Conservation (phyloP, 1,284 basidiomycete species). For the Tremellales sp. region DNA sequence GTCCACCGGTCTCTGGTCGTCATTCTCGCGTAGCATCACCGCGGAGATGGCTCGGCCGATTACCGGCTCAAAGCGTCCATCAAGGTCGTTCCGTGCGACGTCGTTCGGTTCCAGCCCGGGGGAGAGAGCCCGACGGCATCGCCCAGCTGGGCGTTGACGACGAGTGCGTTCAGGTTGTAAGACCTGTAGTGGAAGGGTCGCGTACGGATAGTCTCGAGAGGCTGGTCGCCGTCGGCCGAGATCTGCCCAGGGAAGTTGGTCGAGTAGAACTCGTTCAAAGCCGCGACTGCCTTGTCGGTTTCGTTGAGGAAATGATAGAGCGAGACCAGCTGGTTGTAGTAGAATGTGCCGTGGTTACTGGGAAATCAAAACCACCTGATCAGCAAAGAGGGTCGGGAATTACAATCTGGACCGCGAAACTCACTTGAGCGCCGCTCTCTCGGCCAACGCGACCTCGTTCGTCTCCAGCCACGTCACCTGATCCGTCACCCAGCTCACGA, state of each 20-base stretch:
- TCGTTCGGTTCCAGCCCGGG: conserved; percentile 19
- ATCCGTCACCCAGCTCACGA: conserved; percentile 20
- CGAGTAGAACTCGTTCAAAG: conserved; percentile 27
- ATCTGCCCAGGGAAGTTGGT: conserved; percentile 30
- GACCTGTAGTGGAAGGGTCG: conserved; percentile 41
- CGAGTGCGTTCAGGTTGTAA: conserved; percentile 37
- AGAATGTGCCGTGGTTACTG: conserved; percentile 42
- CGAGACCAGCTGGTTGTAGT: conserved; percentile 34
- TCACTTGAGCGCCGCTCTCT: conserved; percentile 28
- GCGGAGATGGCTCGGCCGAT: too few relatives aligned
- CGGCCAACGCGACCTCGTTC: conserved; percentile 19
- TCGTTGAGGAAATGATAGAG: conserved; percentile 33
- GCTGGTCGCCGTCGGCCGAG: conserved; percentile 31
- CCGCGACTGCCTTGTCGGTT: conserved; percentile 16
- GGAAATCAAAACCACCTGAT: not conserved
- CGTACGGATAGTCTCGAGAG: conserved; percentile 32
- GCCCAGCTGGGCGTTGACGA: conserved; percentile 20
- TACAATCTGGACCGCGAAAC: conserved; percentile 1
- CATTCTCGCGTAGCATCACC: too few relatives aligned
- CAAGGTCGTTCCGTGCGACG: conserved; percentile 23
- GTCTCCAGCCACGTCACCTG: conserved; percentile 23
- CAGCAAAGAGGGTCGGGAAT: not conserved
- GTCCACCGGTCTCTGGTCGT: too few relatives aligned
- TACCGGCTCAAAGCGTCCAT: conserved; percentile 27
- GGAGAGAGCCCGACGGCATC: conserved; percentile 9